Conservation (phyloP, 371 early-diverging fungal genomes). For the Parasitella parasitica region DNA sequence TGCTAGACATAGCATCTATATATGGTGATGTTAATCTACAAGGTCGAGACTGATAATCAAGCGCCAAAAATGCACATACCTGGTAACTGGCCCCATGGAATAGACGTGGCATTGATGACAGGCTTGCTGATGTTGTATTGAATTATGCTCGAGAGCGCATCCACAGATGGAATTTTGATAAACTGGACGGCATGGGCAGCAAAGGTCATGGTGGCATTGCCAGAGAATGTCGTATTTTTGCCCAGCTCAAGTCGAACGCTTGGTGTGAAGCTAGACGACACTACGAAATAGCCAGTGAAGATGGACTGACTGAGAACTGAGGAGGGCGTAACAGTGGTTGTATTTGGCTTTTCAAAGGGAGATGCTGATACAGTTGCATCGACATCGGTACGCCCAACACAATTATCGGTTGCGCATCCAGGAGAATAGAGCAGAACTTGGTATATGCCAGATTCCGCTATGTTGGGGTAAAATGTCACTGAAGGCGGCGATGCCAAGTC, state of each 20-base stretch:
- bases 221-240: constrained; percentile 22
- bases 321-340: constrained; percentile 27
- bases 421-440: constrained; percentile 63
- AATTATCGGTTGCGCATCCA: constrained; percentile 53
- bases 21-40: background rate
- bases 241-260: constrained; percentile 39
- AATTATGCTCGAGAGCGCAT: constrained; percentile 28
- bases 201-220: constrained; percentile 30
- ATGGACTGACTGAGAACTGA: constrained; percentile 23
- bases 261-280: constrained; percentile 51
- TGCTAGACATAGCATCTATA: constrained; percentile 42
- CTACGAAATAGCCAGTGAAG: constrained; percentile 51
- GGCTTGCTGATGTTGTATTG: constrained; percentile 23
- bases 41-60: too few species aligned
- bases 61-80: constrained; percentile 14
- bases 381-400: constrained; percentile 46
- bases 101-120: background rate
- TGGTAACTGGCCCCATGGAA: constrained; percentile 25
- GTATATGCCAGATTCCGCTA: constrained; percentile 69
- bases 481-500: constrained; percentile 20
- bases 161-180: constrained; percentile 46
- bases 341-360: constrained; percentile 29
- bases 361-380: constrained; percentile 32
- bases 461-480: constrained; percentile 53
- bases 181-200: constrained; percentile 57